A percentile compares a stretch with the other conserved stretches of the same genome.
Evolutionary conservation across 768 basidiomycete species (phyloP).

Genomic region (Chalciporus sphaerocephalus): DNA sequence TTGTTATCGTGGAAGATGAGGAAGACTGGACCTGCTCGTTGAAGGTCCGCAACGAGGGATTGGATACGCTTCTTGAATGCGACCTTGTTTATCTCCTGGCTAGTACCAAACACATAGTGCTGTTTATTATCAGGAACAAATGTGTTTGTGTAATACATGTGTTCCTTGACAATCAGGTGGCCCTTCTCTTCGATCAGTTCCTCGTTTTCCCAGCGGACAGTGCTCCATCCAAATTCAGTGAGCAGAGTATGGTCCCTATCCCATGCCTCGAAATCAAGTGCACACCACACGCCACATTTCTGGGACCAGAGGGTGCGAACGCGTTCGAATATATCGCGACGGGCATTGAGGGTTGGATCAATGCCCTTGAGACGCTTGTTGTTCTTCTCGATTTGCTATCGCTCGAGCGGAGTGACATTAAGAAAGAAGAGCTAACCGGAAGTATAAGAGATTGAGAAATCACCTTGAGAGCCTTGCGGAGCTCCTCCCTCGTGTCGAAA

Average conservation of each 20-base stretch:
- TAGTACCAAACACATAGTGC: slow-evolving; percentile 66
- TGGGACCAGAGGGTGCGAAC: slow-evolving; percentile 59
- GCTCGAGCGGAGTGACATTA: neutral
- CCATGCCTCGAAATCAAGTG: slow-evolving; percentile 83
- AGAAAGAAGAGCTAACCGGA: neutral
- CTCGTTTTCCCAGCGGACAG: slow-evolving; percentile 52
- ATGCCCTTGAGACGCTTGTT: slow-evolving; percentile 73
- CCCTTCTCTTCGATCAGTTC: slow-evolving; percentile 45
- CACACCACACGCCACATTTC: slow-evolving; percentile 67
- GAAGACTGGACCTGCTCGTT: slow-evolving; percentile 56
- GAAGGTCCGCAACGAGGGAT: slow-evolving; percentile 39
- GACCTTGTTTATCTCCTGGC: slow-evolving; percentile 47
- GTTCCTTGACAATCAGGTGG: slow-evolving; percentile 64
- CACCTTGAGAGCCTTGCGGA: slow-evolving; percentile 62
- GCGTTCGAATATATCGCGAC: slow-evolving; percentile 65
- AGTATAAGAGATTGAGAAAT: neutral
- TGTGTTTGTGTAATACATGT: slow-evolving; percentile 52
- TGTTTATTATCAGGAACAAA: slow-evolving; percentile 64
- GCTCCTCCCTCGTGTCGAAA: slow-evolving; percentile 49
- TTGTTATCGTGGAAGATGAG: slow-evolving; percentile 77
- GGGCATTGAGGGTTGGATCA: slow-evolving; percentile 48
- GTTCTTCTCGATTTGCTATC: slow-evolving; percentile 70
- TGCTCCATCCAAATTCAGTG: slow-evolving; percentile 82
- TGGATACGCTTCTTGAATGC: slow-evolving; percentile 51
- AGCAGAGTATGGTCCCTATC: slow-evolving; percentile 67